phyloP scores from a whole-genome alignment of 225 moss, liverwort and hornwort genomes.

The Pseudoscleropodium purum region DNA sequence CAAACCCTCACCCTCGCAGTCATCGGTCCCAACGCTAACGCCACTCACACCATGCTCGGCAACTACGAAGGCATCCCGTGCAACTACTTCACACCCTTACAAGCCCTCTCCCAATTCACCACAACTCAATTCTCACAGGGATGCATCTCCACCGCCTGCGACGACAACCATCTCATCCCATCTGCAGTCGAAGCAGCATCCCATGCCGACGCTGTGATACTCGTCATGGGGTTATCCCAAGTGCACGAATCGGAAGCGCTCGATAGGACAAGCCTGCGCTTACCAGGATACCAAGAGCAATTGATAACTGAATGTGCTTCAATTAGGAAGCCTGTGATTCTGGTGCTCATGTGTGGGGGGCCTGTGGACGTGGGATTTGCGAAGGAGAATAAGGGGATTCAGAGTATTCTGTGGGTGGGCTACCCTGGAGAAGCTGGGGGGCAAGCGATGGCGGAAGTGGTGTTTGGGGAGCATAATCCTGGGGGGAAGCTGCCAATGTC shows the following conservation, averaged over 20 bases:
- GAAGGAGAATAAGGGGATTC: conserved; percentile 40
- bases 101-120: conserved; percentile 32
- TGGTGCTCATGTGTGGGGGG: conserved; percentile 81
- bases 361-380: conserved; percentile 75
- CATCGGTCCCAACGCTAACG: conserved; percentile 66
- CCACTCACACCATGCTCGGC: conserved; percentile 63
- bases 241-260: conserved; percentile 50
- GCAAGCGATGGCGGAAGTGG: conserved; percentile 64
- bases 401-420: conserved; percentile 85
- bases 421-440: conserved; percentile 89
- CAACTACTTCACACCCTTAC: conserved; percentile 45
- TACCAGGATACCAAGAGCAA: conserved; percentile 60
- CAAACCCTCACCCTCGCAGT: conserved; percentile 29
- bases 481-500: conserved; percentile 65
- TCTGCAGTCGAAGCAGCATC: conserved; percentile 9
- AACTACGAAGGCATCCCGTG: conserved; percentile 80
- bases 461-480: conserved; percentile 69
- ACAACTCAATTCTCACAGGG: conserved; percentile 30
- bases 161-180: conserved; percentile 5
- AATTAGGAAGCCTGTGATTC: conserved; percentile 52
- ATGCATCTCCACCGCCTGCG: conserved; percentile 46
- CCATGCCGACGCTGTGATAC: conserved; percentile 47
- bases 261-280: conserved; percentile 55
- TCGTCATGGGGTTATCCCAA: conserved; percentile 68
- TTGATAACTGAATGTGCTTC: conserved; percentile 30